A percentile compares a stretch with the other conserved stretches of the same genome.
These are phyloP conservation scores for Globisporangium cylindrosporum DNA, from an alignment of 352 stramenopile species.

Conservation along the genomic window DNA sequence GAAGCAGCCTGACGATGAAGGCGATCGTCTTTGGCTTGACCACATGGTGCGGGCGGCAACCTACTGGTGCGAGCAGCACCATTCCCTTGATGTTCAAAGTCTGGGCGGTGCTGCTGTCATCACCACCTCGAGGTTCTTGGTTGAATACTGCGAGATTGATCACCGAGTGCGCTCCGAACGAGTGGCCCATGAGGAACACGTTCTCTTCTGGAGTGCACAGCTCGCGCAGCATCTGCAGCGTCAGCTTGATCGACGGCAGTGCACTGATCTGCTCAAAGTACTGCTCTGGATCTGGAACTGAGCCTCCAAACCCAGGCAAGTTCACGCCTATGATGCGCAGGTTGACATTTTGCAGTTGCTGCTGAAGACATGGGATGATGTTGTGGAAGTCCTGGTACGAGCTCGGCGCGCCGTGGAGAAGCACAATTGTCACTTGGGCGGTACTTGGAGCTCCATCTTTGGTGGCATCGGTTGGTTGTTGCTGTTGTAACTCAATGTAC, in stretches of 20 bases:
- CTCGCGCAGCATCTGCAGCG: conserved; percentile 27
- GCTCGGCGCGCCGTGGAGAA: conserved; percentile 40
- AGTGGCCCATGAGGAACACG: conserved; percentile 49
- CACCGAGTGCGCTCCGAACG: conserved; percentile 45
- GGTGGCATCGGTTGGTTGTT: no score
- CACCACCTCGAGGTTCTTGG: conserved; percentile 3
- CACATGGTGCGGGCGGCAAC: conserved; percentile 41
- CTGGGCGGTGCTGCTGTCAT: not conserved
- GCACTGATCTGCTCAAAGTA: conserved; percentile 38
- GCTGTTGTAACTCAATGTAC: conserved; percentile 20
- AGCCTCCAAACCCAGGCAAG: conserved; percentile 33
- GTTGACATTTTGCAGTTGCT: conserved; percentile 1
- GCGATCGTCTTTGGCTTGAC: conserved; percentile 31
- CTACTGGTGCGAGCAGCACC: conserved; percentile 36
- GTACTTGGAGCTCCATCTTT: not conserved
- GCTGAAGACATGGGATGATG: conserved; percentile 26
- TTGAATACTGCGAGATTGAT: conserved; percentile 46
- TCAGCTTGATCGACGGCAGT: conserved; percentile 26
- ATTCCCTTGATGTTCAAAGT: conserved; percentile 30
- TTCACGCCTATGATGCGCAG: conserved; percentile 33
- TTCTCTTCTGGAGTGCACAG: conserved; percentile 26
- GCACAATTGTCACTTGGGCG: conserved; percentile 27
- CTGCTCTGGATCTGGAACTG: conserved; percentile 21
- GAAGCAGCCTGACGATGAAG: conserved; percentile 27
- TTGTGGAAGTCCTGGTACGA: conserved; percentile 41